Evolutionary conservation across 2,329 filamentous ascomycete genomes (phyloP), one percentile per base, ranked within the genome.

Genomic region (Cercospora berteroae): DNA sequence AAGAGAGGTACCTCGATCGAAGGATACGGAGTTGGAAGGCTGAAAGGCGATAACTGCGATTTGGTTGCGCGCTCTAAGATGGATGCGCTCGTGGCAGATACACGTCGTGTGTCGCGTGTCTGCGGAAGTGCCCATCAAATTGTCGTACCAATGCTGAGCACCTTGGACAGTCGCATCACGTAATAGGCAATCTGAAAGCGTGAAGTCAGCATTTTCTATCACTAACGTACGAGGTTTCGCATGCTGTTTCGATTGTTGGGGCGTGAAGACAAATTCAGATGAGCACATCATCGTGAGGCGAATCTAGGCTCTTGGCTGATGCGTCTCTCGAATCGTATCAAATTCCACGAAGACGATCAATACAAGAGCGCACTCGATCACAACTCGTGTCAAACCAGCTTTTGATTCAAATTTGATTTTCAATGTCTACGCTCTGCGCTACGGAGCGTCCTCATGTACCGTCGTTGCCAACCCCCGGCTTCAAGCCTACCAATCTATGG

Each of bases 1-100:
- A 83, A 83, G 69, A 68, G 31, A 18, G 25, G 25, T 60, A 20
- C 29, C 36, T 39, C 36, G 13, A n/a, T 39, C 5, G 36, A 8
- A 39, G 36, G 36, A n/a, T 39, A 39, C 5, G 36, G 36, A 42
- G 13, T 42, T 57, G 25, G 12, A 57, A 27, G 29, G 44, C 16
- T 66, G 29, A 16, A 36, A 29, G 27, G 23, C 20, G 52, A 33
- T 12, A 27, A 9, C n/a, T 56, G 52, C 52, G 52, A 56, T 25
- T 18, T 31, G 52, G 23, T n/a, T 13, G n/a, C 10, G 39, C 10
- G 39, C 10, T 27, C 5, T n/a, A n/a, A 27, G 25, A 27, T 27
- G 25, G 25, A 27, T 27, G 25, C 25, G 25, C 25, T 27, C 18
- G 10, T 10, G 8, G 42, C 18, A 12, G 42, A 23, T 5, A 23